Evolutionary conservation across 768 basidiomycete species (phyloP).

Genomic region (Panaeolus papilionaceus): DNA sequence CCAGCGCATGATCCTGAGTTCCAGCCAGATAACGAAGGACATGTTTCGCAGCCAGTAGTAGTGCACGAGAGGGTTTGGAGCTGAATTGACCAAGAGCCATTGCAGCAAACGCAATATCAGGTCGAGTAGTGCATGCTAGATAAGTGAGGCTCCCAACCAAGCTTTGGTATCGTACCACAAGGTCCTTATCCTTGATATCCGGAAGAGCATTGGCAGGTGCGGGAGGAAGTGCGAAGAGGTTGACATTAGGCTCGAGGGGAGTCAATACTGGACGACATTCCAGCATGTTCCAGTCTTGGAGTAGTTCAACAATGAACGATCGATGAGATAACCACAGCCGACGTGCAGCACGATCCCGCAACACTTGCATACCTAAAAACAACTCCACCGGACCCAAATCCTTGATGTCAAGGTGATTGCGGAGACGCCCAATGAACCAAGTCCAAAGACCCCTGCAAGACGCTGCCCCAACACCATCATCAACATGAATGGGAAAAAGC

Average conservation of each 20-base stretch:
- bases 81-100: constrained; percentile 17
- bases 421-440: constrained; percentile 1
- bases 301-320: constrained; percentile 9
- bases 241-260: constrained; percentile 7
- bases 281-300: background rate
- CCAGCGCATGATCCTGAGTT: constrained; percentile 16
- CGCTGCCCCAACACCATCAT: constrained; percentile 14
- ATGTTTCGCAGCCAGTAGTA: constrained; percentile 22
- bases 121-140: constrained; percentile 17
- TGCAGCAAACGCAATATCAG: constrained; percentile 22
- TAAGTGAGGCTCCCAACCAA: constrained; percentile 22
- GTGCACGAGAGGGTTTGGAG: constrained; percentile 13
- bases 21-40: constrained; percentile 26
- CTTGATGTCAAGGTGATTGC: background rate
- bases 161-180: constrained; percentile 12
- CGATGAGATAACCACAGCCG: constrained; percentile 14
- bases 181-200: background rate
- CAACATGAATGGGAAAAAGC: constrained; percentile 13
- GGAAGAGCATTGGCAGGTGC: background rate
- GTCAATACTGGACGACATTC: constrained; percentile 7
- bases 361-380: constrained; percentile 12
- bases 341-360: background rate
- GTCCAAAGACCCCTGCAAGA: background rate
- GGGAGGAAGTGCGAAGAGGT: constrained; percentile 1
- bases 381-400: background rate